These are phyloP conservation scores for Aureobasidium mangrovei DNA, from an alignment of 2,329 filamentous ascomycete species.

Conservation along the genomic window DNA sequence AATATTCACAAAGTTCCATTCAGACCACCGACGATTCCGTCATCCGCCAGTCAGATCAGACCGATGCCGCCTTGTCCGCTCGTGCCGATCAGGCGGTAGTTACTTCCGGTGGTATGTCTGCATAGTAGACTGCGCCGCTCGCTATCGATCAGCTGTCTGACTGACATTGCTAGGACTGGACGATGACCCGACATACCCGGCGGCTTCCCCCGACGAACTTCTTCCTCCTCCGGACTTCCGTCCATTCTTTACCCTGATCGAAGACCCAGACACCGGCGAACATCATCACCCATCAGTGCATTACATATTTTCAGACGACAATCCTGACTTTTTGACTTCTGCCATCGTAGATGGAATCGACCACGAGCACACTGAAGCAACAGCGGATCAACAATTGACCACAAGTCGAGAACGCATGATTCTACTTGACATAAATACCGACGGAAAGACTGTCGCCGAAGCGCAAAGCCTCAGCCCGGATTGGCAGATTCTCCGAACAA, in stretches of 20 bases:
- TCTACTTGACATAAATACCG: conserved; percentile 44
- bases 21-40: neutral
- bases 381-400: neutral
- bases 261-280: conserved; percentile 62
- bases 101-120: neutral
- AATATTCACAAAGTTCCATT: conserved; percentile 2
- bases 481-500: conserved; percentile 57
- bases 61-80: neutral
- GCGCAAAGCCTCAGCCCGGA: conserved; percentile 64
- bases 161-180: neutral
- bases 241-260: conserved; percentile 78
- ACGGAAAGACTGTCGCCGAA: conserved; percentile 49
- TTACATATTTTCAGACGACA: conserved; percentile 91
- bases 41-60: neutral
- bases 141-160: neutral
- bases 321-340: conserved; percentile 64
- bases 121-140: too few species aligned
- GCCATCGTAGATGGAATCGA: conserved; percentile 31
- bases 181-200: conserved; percentile 11
- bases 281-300: conserved; percentile 79
- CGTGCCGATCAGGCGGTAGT: neutral
- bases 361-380: conserved; percentile 6
- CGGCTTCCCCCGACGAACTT: conserved; percentile 17
- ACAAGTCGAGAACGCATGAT: conserved; percentile 43
- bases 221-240: conserved; percentile 50